Evolutionary conservation across 2,329 filamentous ascomycete species (phyloP), one percentile per base, ranked within the genome.

Genomic region (Sporothrix phasma): DNA sequence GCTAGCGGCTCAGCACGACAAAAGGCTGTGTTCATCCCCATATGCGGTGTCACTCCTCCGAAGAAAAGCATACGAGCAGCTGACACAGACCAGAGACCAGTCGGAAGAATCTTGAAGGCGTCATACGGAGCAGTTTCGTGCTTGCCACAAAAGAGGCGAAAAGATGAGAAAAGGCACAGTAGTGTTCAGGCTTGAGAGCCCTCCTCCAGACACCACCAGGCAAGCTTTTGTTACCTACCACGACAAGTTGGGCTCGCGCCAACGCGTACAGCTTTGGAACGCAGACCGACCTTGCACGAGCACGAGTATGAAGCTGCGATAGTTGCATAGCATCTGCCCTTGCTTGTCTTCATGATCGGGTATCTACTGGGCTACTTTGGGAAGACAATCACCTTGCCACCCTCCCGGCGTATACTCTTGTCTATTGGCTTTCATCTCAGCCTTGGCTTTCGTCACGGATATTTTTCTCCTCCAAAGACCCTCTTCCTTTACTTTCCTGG

Each of bases 321-420:
- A n/a, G 13, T 26, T 61, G 45, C 45, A 53, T 43, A 37, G 19
- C 37, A 22, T 24, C 37, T 26, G 10, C 47, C 24, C 37, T 31
- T 29, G 37, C 37, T 29, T n/a, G 19, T 41, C 34, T 15, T 24
- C 24, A 29, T 19, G 37, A 43, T 51, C 37, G 46, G 34, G 17
- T 8, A 49, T 29, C 24, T 17, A 53, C 43, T 53, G 39, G 47
- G 26, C 39, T 29, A 54, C 37, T 62, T 19, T 24, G 29, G 39
- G 15, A 24, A 45, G 60, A 54, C 34, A 47, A 62, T 62, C 60
- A 49, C 41, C 60, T 62, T 46, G 17, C 51, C 60, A 29, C 45
- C 47, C 24, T 24, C 39, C 45, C 24, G 24, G n/a, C 37, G 17
- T 54, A 46, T 53, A 31, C 31, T 8, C 60, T 53, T 43, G 39